Evolutionary conservation across 1,284 basidiomycete species (phyloP).

Genomic region (Coriolopsis trogii): DNA sequence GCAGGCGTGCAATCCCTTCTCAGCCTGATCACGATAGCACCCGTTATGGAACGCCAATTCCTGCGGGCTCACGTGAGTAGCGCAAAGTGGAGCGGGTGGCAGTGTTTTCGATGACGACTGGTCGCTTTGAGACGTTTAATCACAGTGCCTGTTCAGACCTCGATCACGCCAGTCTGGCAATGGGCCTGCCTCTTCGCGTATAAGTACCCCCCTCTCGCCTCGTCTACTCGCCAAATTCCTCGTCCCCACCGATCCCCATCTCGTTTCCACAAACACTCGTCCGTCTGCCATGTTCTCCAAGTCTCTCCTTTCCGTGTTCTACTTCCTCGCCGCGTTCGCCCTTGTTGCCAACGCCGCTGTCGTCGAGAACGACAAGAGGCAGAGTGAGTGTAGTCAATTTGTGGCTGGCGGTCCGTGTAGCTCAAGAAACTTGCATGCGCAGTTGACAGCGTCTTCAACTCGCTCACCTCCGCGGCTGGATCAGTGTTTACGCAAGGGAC

Average conservation of each 20-base stretch:
- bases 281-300: constrained; percentile 19
- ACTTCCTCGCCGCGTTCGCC: constrained; percentile 17
- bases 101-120: neutral
- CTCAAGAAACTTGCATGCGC: neutral
- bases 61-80: neutral
- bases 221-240: no score
- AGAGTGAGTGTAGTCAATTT: neutral
- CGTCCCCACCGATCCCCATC: neutral
- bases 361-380: constrained; percentile 17
- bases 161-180: neutral
- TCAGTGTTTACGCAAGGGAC: constrained; percentile 27
- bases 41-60: neutral
- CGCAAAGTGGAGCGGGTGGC: neutral
- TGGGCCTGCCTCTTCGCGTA: neutral
- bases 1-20: neutral
- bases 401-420: neutral
- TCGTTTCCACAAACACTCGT: neutral
- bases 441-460: constrained; percentile 32
- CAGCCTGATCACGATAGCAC: neutral
- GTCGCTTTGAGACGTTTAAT: neutral
- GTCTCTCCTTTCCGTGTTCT: constrained; percentile 13
- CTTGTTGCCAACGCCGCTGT: constrained; percentile 13
- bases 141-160: neutral
- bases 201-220: no score
- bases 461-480: constrained; percentile 33